Evolutionary conservation across 164 flowering plant genomes (phyloP).

Genomic region (Stephania cephalantha): DNA sequence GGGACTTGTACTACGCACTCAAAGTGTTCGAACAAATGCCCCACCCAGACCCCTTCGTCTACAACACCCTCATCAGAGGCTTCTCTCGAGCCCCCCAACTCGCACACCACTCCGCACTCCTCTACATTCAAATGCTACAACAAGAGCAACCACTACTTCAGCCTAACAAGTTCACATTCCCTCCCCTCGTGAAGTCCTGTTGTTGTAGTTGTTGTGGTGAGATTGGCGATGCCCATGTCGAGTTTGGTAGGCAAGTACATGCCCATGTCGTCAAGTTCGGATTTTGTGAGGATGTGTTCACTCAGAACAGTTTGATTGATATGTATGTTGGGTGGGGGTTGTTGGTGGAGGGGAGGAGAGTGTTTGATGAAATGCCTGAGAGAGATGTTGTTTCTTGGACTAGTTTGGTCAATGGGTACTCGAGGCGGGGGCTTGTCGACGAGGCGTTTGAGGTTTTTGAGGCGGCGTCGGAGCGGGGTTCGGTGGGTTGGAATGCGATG

Average conservation of each 20-base stretch:
- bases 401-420: slow-evolving; percentile 46
- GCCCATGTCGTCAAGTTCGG: slow-evolving; percentile 17
- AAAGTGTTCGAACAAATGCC: slow-evolving; percentile 12
- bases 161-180: slow-evolving; percentile 13
- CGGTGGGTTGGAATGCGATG: slow-evolving; percentile 58
- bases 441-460: slow-evolving; percentile 29
- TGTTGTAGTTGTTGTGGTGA: background rate
- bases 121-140: slow-evolving; percentile 14
- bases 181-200: slow-evolving; percentile 8
- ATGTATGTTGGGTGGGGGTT: slow-evolving; percentile 38
- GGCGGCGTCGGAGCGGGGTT: slow-evolving; percentile 33
- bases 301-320: slow-evolving; percentile 33
- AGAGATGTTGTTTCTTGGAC: slow-evolving; percentile 53
- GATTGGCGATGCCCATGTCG: background rate
- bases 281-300: slow-evolving; percentile 11
- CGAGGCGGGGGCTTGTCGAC: slow-evolving; percentile 36
- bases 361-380: slow-evolving; percentile 41
- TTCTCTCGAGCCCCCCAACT: background rate
- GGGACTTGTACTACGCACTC: slow-evolving; percentile 9
- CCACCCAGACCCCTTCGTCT: slow-evolving; percentile 15
- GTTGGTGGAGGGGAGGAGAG: slow-evolving; percentile 43
- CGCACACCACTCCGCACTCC: background rate
- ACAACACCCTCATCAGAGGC: slow-evolving; percentile 14
- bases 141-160: background rate
- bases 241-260: slow-evolving; percentile 10